Evolutionary conservation across 2,329 filamentous ascomycete species (phyloP), one percentile per base, ranked within the genome.

Genomic region (Aspergillaceae sp.): DNA sequence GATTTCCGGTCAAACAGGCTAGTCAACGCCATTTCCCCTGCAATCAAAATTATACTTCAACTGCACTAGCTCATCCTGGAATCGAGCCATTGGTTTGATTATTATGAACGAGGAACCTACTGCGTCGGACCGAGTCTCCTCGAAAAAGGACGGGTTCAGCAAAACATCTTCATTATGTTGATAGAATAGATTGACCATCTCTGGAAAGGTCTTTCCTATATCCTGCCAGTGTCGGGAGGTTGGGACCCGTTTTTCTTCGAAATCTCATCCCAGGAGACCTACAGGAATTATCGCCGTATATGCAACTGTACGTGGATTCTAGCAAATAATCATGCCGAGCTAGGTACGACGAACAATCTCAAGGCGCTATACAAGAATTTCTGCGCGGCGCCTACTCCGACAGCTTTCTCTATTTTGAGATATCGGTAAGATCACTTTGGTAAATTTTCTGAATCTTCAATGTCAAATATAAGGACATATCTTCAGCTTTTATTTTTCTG

Each of bases 171-270:
- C 62, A 46, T 27, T 75, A 53, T 57, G 71, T 3, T 49, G 28
- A 9, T 45, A 62, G 11, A 50, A n/a, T n/a, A 30, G 29, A 4
- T 63, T 61, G 36, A 74, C 43, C 50, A 71, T 69, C 3, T 56
- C 57, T 5, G 71, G 71, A 4, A 74, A 46, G 1, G 57, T 61
- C 41, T 72, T 66, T 1, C 47, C 48, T 72, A 77, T 76, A 29
- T 67, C 63, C 50, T 78, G 68, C 54, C 74, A 72, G 54, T 78
- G 71, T 7, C 74, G 68, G 61, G 76, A 79, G 1, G 74, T 66
- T 4, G 38, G 19, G 58, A 61, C 3, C 70, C 72, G 48, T 78
- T 69, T 8, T 68, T 62, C 7, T 57, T 51, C 67, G 73, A 76
- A 2, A 78, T 50, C 8, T 72, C 66, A 8, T 72, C 51, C 76